phyloP scores from a whole-genome alignment of 2,329 filamentous ascomycete genomes.

The Seiridium unicorne region DNA sequence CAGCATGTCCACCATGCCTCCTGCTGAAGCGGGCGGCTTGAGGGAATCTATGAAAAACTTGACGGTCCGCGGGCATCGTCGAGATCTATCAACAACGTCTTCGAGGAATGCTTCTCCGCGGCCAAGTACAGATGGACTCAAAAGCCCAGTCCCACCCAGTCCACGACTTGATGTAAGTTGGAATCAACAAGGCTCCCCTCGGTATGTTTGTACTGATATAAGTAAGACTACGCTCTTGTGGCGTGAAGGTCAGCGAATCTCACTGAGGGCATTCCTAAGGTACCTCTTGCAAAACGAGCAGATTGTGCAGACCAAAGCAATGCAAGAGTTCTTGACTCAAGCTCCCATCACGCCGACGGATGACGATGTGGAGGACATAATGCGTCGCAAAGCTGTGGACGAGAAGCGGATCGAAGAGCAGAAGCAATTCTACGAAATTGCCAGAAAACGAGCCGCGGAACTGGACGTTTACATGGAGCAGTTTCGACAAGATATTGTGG shows the following conservation, averaged over 20 bases:
- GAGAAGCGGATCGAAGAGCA: slow-evolving; percentile 90
- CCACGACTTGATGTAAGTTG: slow-evolving; percentile 26
- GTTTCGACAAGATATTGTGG: slow-evolving; percentile 68
- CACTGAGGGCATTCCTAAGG: slow-evolving; percentile 85
- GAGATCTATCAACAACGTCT: slow-evolving; percentile 32
- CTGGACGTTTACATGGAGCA: slow-evolving; percentile 98
- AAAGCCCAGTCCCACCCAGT: slow-evolving; percentile 28
- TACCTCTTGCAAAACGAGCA: slow-evolving; percentile 81
- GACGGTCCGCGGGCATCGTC: slow-evolving; percentile 40
- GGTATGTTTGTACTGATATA: slow-evolving; percentile 10
- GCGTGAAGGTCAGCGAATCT: slow-evolving; percentile 88
- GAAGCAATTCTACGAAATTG: slow-evolving; percentile 92
- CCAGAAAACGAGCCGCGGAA: slow-evolving; percentile 83
- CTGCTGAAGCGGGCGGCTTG: slow-evolving; percentile 23
- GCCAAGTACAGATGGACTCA: slow-evolving; percentile 41
- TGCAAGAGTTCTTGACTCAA: slow-evolving; percentile 77
- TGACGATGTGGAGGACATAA: slow-evolving; percentile 81
- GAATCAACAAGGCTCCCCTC: neutral
- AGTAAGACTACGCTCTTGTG: slow-evolving; percentile 62
- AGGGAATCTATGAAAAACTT: slow-evolving; percentile 37
- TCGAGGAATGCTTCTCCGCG: slow-evolving; percentile 35
- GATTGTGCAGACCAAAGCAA: slow-evolving; percentile 77
- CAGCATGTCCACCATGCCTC: slow-evolving; percentile 67
- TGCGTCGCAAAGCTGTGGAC: slow-evolving; percentile 77
- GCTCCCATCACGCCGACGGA: slow-evolving; percentile 74